Evolutionary conservation across 352 stramenopile genomes (phyloP), one percentile per base, ranked within the genome.

Genomic region (Phytophthora idaei): DNA sequence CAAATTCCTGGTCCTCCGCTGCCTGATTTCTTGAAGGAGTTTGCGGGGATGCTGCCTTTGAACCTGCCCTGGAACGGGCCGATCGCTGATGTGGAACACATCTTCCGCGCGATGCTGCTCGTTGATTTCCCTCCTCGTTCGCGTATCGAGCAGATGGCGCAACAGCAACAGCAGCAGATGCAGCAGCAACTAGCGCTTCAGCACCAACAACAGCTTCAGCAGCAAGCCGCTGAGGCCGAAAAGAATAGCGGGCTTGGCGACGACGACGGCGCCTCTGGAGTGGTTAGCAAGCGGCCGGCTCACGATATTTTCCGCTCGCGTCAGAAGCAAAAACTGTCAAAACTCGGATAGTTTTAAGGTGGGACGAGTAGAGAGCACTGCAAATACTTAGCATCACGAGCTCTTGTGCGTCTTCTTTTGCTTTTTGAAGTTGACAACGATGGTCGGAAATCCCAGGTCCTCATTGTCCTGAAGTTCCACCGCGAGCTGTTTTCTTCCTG

Each of bases 221-320:
- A 90, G 57, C 77, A 85, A 68, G 78, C 78, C 28, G 73, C 81
- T 36, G 78, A 84, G 57, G 61, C 78, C 14, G 67, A 80, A 63
- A 67, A 73, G 34, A 75, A 75, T 70, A 70, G 76, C 25, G 75
- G 73, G 11, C 70, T 80, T 41, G 71, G 69, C 25, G 74, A 83
- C 46, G 78, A 90, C 51, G 76, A 73, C 11, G 70, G 66, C 15
- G 74, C 62, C 21, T 74, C 78, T 4, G 81, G 75, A 53, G 81
- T 96, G 12, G 76, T 88, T 29, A 91, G 81, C 76, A 96, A 96
- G 65, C 83, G 88, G 39, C 88, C 88, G 32, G 79, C 87, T 9
- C 88, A 96, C 61, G 88, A 96, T 53, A 83, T 96, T 10, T 96
- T 96, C 63, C 88, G 88, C 27, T 83, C 83, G 9, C 87, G 88